Evolutionary conservation across 1,139 yeast genomes (phyloP).

Genomic region (Wickerhamiella pararugosa): DNA sequence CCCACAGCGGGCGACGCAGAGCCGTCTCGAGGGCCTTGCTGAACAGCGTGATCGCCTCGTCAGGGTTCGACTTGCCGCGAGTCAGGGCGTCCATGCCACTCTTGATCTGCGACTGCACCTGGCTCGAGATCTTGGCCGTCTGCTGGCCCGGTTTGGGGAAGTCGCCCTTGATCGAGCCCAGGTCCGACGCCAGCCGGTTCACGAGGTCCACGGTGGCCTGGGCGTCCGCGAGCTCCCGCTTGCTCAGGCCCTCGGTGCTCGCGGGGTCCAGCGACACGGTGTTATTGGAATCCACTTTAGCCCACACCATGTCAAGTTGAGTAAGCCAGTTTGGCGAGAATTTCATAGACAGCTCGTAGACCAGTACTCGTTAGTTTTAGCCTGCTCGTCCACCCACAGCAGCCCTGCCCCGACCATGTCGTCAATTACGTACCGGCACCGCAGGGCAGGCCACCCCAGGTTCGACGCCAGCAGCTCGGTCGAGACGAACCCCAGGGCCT

Average conservation of each 20-base stretch:
- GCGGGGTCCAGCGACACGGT: background rate
- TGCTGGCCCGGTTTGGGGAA: constrained; percentile 52
- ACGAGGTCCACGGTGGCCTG: constrained; percentile 7
- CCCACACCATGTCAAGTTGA: no score
- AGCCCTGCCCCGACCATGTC: constrained; percentile 73
- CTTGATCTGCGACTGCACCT: constrained; percentile 57
- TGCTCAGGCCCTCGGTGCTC: background rate
- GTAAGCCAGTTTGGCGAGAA: no score
- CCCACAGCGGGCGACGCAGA: constrained; percentile 70
- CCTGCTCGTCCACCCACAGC: constrained; percentile 67
- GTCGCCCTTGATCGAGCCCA: constrained; percentile 42
- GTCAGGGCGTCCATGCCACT: constrained; percentile 54
- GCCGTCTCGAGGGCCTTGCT: constrained; percentile 73
- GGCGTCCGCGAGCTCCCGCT: constrained; percentile 3
- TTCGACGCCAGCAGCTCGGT: constrained; percentile 50
- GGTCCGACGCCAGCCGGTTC: constrained; percentile 14
- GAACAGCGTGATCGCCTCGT: constrained; percentile 62
- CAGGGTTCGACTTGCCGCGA: constrained; percentile 34
- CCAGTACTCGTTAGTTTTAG: constrained; percentile 17
- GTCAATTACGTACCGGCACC: constrained; percentile 51
- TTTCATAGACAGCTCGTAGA: background rate
- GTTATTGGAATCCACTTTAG: constrained; percentile 3
- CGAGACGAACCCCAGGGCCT: constrained; percentile 56
- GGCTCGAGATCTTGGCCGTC: constrained; percentile 26
- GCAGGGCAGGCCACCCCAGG: constrained; percentile 48